These are phyloP conservation scores for Simplicillium aogashimaense DNA, from an alignment of 2,329 filamentous ascomycete genomes.

Conservation along the genomic window DNA sequence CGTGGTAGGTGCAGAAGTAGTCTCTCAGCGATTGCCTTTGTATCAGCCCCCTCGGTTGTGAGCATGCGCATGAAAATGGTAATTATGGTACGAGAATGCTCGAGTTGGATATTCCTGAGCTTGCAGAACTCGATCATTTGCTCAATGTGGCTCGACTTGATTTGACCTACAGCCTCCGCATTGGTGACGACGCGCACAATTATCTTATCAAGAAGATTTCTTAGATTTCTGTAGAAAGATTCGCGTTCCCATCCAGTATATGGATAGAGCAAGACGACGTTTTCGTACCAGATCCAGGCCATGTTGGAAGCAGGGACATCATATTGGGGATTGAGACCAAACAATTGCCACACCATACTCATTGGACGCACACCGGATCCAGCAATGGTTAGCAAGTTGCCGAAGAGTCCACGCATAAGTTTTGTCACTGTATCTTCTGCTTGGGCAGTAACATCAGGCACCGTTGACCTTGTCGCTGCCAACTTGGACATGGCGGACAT, in stretches of 20 bases:
- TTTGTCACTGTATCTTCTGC: conserved; percentile 11
- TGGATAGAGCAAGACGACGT: conserved; percentile 8
- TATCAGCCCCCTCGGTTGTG: conserved; percentile 3
- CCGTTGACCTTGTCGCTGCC: conserved; percentile 7
- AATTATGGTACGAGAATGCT: conserved; percentile 10
- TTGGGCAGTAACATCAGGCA: conserved; percentile 3
- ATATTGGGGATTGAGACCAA: conserved; percentile 6
- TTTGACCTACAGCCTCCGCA: conserved; percentile 5
- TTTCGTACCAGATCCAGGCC: conserved; percentile 11
- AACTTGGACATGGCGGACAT: conserved; percentile 10
- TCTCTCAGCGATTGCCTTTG: conserved; percentile 3
- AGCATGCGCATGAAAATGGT: conserved; percentile 9
- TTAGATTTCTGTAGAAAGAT: conserved; percentile 7
- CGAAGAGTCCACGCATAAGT: conserved; percentile 11
- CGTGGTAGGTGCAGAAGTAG: conserved; percentile 5
- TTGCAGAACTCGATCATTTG: conserved; percentile 9
- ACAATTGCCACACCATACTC: conserved; percentile 12
- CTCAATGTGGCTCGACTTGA: conserved; percentile 5
- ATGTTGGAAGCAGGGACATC: conserved; percentile 7
- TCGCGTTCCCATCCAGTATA: conserved; percentile 10
- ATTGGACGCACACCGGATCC: conserved; percentile 10
- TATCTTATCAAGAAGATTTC: conserved; percentile 9
- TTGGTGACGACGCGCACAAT: conserved; percentile 11
- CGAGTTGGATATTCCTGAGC: conserved; percentile 10
- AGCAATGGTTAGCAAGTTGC: conserved; percentile 10